These are phyloP conservation scores for Hura crepitans DNA, from an alignment of 441 rosid species.

Conservation along the genomic window DNA sequence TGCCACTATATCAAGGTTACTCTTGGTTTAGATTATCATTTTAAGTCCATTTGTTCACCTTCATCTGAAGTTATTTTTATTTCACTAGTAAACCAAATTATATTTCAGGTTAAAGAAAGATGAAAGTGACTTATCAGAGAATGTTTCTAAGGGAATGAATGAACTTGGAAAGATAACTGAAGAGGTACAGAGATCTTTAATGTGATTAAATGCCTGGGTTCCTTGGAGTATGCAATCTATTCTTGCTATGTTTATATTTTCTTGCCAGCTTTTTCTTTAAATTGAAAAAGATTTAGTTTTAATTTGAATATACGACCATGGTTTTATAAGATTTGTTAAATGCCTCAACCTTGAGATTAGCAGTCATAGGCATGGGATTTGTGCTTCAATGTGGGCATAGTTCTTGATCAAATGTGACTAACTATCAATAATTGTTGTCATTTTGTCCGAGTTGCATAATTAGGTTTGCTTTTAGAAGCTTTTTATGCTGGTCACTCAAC, in stretches of 20 bases:
- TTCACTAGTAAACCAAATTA: conserved; percentile 17
- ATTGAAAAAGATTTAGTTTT: neutral
- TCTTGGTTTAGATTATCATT: conserved; percentile 13
- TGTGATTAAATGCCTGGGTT: conserved; percentile 14
- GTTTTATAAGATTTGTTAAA: conserved; percentile 2
- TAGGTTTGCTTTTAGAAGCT: neutral
- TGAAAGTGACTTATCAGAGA: conserved; percentile 49
- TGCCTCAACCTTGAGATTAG: neutral
- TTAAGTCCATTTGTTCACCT: conserved; percentile 11
- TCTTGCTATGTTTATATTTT: conserved; percentile 1
- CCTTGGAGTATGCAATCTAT: conserved; percentile 10
- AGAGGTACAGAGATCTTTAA: conserved; percentile 48
- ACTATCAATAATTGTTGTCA: neutral
- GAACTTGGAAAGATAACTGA: conserved; percentile 50
- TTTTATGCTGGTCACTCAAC: neutral
- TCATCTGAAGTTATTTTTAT: conserved; percentile 16
- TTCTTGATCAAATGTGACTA: neutral
- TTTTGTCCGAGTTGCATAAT: neutral
- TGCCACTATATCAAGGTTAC: conserved; percentile 52
- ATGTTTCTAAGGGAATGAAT: conserved; percentile 33
- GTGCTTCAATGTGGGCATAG: neutral
- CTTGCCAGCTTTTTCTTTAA: neutral
- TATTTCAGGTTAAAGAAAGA: conserved; percentile 65
- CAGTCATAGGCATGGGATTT: neutral
- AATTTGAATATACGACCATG: neutral